Conservation (phyloP, 2,329 filamentous ascomycete genomes). For the Xylaria sp. region DNA sequence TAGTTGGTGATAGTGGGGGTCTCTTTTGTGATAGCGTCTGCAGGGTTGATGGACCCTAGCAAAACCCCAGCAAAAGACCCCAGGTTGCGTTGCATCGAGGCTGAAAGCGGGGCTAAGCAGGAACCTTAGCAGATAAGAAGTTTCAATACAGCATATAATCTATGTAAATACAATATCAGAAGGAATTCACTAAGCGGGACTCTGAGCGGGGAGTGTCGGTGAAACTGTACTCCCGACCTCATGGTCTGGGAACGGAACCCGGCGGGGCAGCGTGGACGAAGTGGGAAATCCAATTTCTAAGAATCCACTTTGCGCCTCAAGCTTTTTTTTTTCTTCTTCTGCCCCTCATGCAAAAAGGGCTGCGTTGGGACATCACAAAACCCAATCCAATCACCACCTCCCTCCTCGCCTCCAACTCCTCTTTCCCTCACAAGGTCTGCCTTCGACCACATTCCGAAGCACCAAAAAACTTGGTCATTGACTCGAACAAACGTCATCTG, state of each 20-base stretch:
- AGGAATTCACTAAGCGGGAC: not conserved
- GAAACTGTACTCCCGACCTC: conserved; percentile 17
- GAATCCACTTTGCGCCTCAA: conserved; percentile 42
- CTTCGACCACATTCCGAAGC: conserved; percentile 37
- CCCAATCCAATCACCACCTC: conserved; percentile 5
- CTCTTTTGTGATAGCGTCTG: too few species aligned
- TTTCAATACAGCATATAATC: too few species aligned
- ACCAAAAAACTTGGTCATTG: conserved; percentile 32
- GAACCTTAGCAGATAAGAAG: not conserved
- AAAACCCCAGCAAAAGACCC: conserved; percentile 19
- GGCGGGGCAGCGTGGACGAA: conserved; percentile 18
- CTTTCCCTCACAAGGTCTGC: conserved; percentile 33
- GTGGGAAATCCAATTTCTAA: conserved; percentile 37
- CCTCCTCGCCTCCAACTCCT: not conserved
- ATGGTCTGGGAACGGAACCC: not conserved
- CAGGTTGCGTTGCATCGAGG: conserved; percentile 17
- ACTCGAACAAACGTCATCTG: conserved; percentile 39
- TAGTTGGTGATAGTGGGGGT: conserved; percentile 6
- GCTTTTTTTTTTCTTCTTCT: conserved; percentile 43
- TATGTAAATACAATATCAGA: not conserved
- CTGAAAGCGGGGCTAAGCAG: conserved; percentile 16
- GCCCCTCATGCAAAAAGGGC: conserved; percentile 36
- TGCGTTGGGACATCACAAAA: conserved; percentile 22
- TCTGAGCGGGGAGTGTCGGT: conserved; percentile 7
- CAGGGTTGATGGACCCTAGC: not conserved